Conservation (phyloP, 192 early-diverging fungal species). For the Dissophora globulifera region DNA sequence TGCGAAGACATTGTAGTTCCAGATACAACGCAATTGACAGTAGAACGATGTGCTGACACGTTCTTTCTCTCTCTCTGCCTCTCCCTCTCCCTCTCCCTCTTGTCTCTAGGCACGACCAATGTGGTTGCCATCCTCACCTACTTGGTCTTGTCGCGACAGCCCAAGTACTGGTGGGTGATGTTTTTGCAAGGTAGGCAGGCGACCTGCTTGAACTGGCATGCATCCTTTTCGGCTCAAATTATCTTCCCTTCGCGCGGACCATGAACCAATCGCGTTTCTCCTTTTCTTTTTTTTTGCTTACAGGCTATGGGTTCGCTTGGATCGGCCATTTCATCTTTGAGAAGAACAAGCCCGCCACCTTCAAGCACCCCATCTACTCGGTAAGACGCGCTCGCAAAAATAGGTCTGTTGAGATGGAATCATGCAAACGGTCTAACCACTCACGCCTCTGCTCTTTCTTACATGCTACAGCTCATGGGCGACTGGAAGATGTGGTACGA, state of each 20-base stretch:
- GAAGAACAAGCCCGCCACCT: conserved; percentile 75
- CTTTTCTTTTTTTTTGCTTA: no score
- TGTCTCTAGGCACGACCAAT: conserved; percentile 54
- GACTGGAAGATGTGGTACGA: conserved; percentile 68
- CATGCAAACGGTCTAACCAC: background rate
- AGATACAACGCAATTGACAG: no score
- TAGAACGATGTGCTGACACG: no score
- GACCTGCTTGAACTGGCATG: no score
- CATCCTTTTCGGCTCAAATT: no score
- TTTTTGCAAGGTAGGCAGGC: conserved; percentile 49
- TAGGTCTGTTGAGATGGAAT: background rate
- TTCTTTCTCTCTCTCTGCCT: no score
- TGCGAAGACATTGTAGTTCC: no score
- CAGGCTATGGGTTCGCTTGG: conserved; percentile 75
- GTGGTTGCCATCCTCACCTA: conserved; percentile 37
- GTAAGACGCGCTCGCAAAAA: conserved; percentile 12
- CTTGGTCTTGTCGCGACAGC: conserved; percentile 24
- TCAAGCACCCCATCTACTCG: conserved; percentile 74
- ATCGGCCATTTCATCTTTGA: conserved; percentile 74
- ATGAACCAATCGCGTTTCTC: background rate
- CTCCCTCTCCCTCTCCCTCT: no score
- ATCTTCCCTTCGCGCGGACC: no score
- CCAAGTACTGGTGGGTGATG: conserved; percentile 44
- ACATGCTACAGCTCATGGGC: conserved; percentile 47
- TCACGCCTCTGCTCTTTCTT: background rate